phyloP scores from a whole-genome alignment of 2,329 filamentous ascomycete species.

The Trichoderma sp. region DNA sequence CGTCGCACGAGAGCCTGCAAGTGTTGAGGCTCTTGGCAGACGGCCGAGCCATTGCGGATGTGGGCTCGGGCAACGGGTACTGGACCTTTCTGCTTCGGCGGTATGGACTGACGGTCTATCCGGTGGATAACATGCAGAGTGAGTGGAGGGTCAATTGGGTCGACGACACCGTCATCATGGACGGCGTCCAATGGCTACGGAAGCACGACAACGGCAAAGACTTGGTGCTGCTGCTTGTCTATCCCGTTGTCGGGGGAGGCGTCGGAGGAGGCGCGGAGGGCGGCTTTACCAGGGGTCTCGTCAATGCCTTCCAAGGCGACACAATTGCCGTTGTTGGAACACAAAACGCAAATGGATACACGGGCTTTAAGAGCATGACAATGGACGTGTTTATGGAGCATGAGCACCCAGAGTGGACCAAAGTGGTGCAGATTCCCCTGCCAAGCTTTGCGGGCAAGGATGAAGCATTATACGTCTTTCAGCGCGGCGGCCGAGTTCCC shows the following conservation, averaged over 20 bases:
- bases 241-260: conserved; percentile 64
- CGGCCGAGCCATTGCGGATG: conserved; percentile 56
- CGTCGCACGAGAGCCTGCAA: conserved; percentile 62
- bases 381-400: conserved; percentile 64
- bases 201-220: conserved; percentile 48
- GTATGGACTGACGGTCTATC: conserved; percentile 51
- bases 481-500: conserved; percentile 42
- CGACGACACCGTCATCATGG: conserved; percentile 58
- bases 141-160: conserved; percentile 69
- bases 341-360: conserved; percentile 72
- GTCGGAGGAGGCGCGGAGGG: conserved; percentile 62
- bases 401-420: conserved; percentile 56
- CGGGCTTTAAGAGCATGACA: conserved; percentile 60
- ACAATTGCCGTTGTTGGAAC: conserved; percentile 70
- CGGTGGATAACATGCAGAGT: conserved; percentile 66
- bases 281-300: conserved; percentile 60
- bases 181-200: conserved; percentile 58
- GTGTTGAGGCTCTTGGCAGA: conserved; percentile 56
- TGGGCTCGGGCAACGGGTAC: conserved; percentile 72
- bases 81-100: conserved; percentile 69
- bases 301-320: conserved; percentile 60
- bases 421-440: conserved; percentile 61
- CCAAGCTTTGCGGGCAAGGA: conserved; percentile 76
- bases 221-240: conserved; percentile 65
- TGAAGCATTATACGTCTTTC: conserved; percentile 68